A percentile compares a stretch with the other conserved stretches of the same genome.
Conservation (phyloP, 1,139 yeast species). For the Saccharomyces hybrid region DNA sequence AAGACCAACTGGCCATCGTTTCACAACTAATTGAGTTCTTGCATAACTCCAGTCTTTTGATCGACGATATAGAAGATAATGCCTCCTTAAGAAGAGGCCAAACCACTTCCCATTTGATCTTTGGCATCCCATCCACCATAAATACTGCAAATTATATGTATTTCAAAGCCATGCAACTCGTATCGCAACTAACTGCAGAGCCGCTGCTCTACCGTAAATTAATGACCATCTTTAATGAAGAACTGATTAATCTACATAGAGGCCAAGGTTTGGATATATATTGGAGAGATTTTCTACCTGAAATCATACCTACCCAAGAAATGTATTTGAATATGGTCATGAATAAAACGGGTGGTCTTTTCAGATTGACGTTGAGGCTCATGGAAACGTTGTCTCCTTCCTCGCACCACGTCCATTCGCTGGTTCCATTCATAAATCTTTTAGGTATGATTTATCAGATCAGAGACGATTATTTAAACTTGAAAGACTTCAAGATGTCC, state of each 20-base stretch:
- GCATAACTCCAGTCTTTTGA: constrained; percentile 59
- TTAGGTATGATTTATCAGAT: constrained; percentile 78
- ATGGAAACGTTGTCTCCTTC: constrained; percentile 38
- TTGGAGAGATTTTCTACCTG: constrained; percentile 62
- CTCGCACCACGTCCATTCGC: constrained; percentile 10
- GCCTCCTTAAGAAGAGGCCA: constrained; percentile 64
- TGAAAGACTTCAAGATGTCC: constrained; percentile 46
- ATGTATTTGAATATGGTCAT: constrained; percentile 75
- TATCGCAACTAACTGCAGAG: constrained; percentile 15
- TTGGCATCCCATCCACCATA: constrained; percentile 70
- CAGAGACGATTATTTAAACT: constrained; percentile 70
- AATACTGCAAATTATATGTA: constrained; percentile 80
- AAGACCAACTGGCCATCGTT: constrained; percentile 32
- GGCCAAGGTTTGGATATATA: constrained; percentile 86
- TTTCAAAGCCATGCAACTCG: constrained; percentile 51
- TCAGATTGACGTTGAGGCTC: constrained; percentile 62
- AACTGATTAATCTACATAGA: constrained; percentile 68
- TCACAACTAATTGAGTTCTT: constrained; percentile 45
- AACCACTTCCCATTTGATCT: constrained; percentile 70
- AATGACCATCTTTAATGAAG: constrained; percentile 48
- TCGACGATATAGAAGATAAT: constrained; percentile 83
- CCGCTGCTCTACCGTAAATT: constrained; percentile 20
- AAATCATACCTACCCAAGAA: constrained; percentile 52
- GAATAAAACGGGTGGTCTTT: constrained; percentile 85
- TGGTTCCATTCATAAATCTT: constrained; percentile 63